These are phyloP conservation scores for Aciculosporium take DNA, from an alignment of 2,329 filamentous ascomycete species.

Conservation along the genomic window DNA sequence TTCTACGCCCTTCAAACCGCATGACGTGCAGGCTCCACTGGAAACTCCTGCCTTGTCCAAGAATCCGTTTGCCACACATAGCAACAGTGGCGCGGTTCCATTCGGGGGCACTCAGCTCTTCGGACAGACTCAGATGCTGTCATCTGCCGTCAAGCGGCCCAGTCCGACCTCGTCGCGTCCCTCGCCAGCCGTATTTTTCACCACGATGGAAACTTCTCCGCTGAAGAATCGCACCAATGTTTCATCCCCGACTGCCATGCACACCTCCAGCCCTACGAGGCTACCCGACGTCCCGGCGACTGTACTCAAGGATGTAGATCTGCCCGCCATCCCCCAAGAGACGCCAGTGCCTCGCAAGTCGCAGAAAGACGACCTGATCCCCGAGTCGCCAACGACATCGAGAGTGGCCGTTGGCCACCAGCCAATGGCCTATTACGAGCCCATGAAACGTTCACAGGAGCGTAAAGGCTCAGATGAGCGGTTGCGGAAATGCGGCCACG, in stretches of 20 bases:
- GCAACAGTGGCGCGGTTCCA: constrained; percentile 19
- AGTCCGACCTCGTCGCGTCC: constrained; percentile 46
- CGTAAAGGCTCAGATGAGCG: constrained; percentile 17
- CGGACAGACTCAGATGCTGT: constrained; percentile 37
- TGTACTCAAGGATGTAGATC: constrained; percentile 11
- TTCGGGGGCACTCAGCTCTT: constrained; percentile 37
- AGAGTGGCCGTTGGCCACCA: constrained; percentile 13
- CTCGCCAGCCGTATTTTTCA: constrained; percentile 33
- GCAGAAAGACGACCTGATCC: constrained; percentile 18
- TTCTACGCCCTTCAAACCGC: constrained; percentile 20
- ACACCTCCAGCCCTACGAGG: constrained; percentile 27
- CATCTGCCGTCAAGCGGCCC: constrained; percentile 32
- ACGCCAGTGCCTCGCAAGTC: constrained; percentile 14
- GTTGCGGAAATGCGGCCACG: constrained; percentile 12
- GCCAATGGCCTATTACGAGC: constrained; percentile 30
- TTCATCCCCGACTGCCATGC: constrained; percentile 28
- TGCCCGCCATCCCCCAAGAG: constrained; percentile 9
- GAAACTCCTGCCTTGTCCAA: constrained; percentile 35
- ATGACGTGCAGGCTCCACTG: constrained; percentile 15
- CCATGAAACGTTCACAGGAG: constrained; percentile 32
- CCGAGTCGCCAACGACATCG: constrained; percentile 21
- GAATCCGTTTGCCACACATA: constrained; percentile 32
- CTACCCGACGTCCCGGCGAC: constrained; percentile 19
- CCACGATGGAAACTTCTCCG: constrained; percentile 31
- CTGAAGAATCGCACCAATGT: constrained; percentile 34